Evolutionary conservation across 495 filamentous ascomycete species (phyloP), one percentile per base, ranked within the genome.

Genomic region (Penicillium cinerascens): DNA sequence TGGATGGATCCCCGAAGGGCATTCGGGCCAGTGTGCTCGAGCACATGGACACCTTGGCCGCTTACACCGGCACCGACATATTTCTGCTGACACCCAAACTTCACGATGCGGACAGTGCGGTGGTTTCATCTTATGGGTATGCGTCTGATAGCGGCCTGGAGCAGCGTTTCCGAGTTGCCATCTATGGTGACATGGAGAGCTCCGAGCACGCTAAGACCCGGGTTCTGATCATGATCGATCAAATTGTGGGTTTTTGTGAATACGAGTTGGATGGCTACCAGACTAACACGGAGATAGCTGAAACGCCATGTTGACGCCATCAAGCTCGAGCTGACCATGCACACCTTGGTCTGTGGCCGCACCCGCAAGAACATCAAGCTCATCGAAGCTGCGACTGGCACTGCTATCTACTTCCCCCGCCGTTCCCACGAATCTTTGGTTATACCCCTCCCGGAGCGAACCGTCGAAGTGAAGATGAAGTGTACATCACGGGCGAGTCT

Each of bases 191-290:
- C 68, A 84, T 91, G 76, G 87, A 97, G 72, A 95, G 88, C 64
- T 85, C 88, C 8, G 93, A 98, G 72, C 91, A 97, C 73, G 95
- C 95, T 52, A 97, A 97, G 80, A 96, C 91, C 1, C 79, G 92
- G 53, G 84, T 97, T 26, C 79, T 98, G 63, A 92, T 97, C 71
- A 90, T 97, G 78, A 97, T 98, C 63, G 93, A 98, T 66, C 87
- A 92, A 76, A 83, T 97, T 74, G 92, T 97, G 82, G 60, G 88
- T 75, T 51, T 42, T 44, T 54, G 47, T 36, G 42, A 6, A 42
- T 25, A 21, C 37, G 18, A 18, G 37, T 8, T 22, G 18, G 21
- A 42, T 45, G 22, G 11, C 13, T 36, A 11, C 29, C 49, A 43
- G 54, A 29, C 69, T 77, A 67, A 80, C 62, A 43, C 13, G 40